phyloP scores from a whole-genome alignment of 179 eudicot species.

The Silene noctiflora region DNA sequence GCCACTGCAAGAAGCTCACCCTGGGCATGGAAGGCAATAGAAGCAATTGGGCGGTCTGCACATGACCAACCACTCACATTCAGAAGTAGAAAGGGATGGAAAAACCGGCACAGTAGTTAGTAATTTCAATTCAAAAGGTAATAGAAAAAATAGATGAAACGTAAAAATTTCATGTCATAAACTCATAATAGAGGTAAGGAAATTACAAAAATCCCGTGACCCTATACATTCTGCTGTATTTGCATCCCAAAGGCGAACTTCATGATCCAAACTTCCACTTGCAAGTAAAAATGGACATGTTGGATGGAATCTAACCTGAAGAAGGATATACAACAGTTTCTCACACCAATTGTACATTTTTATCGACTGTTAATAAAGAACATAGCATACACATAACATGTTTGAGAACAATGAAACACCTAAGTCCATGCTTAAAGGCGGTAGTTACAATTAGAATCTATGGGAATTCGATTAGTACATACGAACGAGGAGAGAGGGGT shows the following conservation, averaged over 20 bases:
- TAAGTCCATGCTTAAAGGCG: too few species aligned
- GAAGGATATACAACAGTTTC: neutral
- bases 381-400: neutral
- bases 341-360: neutral
- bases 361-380: neutral
- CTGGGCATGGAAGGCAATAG: slow-evolving; percentile 95
- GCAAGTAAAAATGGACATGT: slow-evolving; percentile 70
- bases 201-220: slow-evolving; percentile 82
- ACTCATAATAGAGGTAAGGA: slow-evolving; percentile 6
- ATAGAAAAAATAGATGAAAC: slow-evolving; percentile 1
- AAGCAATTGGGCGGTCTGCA: slow-evolving; percentile 98
- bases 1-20: slow-evolving; percentile 98
- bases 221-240: slow-evolving; percentile 81
- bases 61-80: slow-evolving; percentile 4
- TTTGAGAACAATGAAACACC: neutral
- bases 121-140: neutral
- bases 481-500: too few species aligned
- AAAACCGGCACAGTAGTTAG: neutral
- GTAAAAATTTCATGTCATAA: slow-evolving; percentile 1
- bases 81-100: neutral
- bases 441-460: too few species aligned
- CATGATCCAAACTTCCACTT: slow-evolving; percentile 95
- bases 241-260: slow-evolving; percentile 95
- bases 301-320: slow-evolving; percentile 97
- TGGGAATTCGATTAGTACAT: too few species aligned